A percentile compares a stretch with the other conserved stretches of the same genome.
Evolutionary conservation across 768 basidiomycete species (phyloP).

Genomic region (Amanita exitialis): DNA sequence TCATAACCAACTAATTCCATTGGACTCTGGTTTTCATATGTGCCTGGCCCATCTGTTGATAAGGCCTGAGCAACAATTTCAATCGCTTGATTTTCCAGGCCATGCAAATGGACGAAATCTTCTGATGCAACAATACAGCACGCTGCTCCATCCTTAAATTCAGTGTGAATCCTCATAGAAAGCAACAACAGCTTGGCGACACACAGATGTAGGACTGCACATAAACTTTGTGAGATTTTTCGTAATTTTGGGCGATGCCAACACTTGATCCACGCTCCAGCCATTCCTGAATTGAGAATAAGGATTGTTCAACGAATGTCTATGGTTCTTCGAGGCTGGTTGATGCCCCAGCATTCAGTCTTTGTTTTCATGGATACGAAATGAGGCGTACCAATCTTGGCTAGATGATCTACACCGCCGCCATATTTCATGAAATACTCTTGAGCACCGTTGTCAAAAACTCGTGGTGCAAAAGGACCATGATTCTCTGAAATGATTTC

Average conservation of each 20-base stretch:
- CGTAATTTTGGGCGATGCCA: constrained; percentile 57
- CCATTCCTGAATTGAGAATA: constrained; percentile 81
- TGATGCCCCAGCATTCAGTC: background rate
- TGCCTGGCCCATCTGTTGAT: constrained; percentile 51
- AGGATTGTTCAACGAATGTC: constrained; percentile 72
- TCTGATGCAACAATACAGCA: constrained; percentile 74
- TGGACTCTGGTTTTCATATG: constrained; percentile 58
- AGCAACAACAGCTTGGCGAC: background rate
- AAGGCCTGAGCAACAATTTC: constrained; percentile 65
- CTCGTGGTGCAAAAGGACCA: constrained; percentile 60
- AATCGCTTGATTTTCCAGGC: constrained; percentile 79
- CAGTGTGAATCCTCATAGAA: background rate
- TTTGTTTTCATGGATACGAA: background rate
- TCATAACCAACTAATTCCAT: constrained; percentile 79
- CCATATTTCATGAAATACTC: constrained; percentile 77
- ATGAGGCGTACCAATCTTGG: constrained; percentile 54
- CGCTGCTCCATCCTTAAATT: constrained; percentile 57
- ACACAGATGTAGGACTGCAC: constrained; percentile 80
- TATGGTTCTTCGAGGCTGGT: constrained; percentile 75
- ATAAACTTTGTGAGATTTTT: constrained; percentile 73
- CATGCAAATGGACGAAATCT: constrained; percentile 60
- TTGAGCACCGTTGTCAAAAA: constrained; percentile 67
- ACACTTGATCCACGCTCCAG: constrained; percentile 64
- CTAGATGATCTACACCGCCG: constrained; percentile 54
- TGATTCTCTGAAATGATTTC: constrained; percentile 45